phyloP scores from a whole-genome alignment of 1,284 basidiomycete species.

The Puccinia novopanici region DNA sequence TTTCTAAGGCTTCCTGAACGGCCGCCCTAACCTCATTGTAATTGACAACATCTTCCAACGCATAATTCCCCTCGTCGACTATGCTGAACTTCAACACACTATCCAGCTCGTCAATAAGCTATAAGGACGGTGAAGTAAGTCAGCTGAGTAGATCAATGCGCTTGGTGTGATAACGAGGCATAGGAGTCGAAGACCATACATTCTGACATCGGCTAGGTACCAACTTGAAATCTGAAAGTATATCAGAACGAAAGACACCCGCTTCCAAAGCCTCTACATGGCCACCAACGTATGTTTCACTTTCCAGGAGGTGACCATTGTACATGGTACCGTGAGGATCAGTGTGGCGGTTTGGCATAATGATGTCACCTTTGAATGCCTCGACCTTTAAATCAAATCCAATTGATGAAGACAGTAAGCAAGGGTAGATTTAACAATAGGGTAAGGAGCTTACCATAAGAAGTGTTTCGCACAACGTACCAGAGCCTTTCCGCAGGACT shows the following conservation, averaged over 20 bases:
- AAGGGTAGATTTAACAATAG: neutral
- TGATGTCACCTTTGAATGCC: constrained; percentile 85
- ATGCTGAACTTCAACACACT: constrained; percentile 87
- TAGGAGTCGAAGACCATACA: constrained; percentile 61
- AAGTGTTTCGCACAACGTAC: constrained; percentile 94
- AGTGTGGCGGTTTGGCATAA: constrained; percentile 98
- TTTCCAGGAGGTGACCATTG: constrained; percentile 91
- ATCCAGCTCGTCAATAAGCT: constrained; percentile 94
- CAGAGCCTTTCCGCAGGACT: constrained; percentile 91
- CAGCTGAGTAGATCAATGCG: constrained; percentile 3
- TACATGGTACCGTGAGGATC: constrained; percentile 90
- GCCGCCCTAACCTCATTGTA: constrained; percentile 87
- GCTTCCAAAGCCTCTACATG: constrained; percentile 98
- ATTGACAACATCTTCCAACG: constrained; percentile 84
- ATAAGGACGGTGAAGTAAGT: constrained; percentile 36
- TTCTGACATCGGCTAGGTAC: constrained; percentile 82
- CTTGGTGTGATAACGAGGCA: constrained; percentile 10
- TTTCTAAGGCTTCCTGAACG: constrained; percentile 77
- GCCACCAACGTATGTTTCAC: constrained; percentile 97
- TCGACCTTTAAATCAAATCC: constrained; percentile 71
- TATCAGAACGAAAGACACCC: constrained; percentile 96
- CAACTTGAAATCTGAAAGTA: constrained; percentile 91
- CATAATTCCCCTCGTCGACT: constrained; percentile 78
- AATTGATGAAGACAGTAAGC: neutral
- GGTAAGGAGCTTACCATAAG: constrained; percentile 76